Evolutionary conservation across 1,284 basidiomycete genomes (phyloP).

Genomic region (Ustilago lituana): DNA sequence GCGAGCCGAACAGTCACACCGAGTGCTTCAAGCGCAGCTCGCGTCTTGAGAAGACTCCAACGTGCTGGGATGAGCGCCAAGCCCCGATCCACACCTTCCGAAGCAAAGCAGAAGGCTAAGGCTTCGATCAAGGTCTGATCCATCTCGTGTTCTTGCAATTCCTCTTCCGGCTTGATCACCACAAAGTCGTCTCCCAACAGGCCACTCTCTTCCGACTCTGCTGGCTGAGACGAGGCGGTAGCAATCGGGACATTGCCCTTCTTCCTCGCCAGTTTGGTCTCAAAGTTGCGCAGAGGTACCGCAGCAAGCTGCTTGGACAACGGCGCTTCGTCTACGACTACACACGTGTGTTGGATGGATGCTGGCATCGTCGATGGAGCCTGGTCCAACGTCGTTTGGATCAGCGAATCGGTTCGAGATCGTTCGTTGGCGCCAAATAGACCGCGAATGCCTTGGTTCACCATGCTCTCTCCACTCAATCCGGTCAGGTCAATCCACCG

Average conservation of each 20-base stretch:
- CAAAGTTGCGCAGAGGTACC: slow-evolving; percentile 43
- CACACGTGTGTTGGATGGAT: slow-evolving; percentile 57
- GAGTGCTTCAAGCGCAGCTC: slow-evolving; percentile 47
- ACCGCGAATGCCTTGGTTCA: slow-evolving; percentile 40
- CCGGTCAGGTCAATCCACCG: slow-evolving; percentile 64
- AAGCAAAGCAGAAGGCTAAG: slow-evolving; percentile 59
- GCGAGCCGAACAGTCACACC: slow-evolving; percentile 54
- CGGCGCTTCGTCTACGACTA: slow-evolving; percentile 58
- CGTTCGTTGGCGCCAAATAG: slow-evolving; percentile 36
- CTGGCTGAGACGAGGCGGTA: neutral
- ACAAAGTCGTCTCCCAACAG: slow-evolving; percentile 6
- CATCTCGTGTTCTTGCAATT: slow-evolving; percentile 47
- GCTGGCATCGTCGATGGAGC: slow-evolving; percentile 41
- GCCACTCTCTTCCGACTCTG: neutral
- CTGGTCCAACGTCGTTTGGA: slow-evolving; percentile 26
- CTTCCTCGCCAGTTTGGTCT: slow-evolving; percentile 30
- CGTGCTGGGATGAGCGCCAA: slow-evolving; percentile 60
- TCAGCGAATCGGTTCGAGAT: slow-evolving; percentile 28
- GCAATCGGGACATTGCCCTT: neutral
- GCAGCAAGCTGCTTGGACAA: slow-evolving; percentile 22
- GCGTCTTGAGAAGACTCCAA: slow-evolving; percentile 54
- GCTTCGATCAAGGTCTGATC: slow-evolving; percentile 55
- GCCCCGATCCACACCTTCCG: slow-evolving; percentile 48
- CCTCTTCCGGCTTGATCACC: slow-evolving; percentile 18
- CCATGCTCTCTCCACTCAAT: slow-evolving; percentile 47